Base-by-base conservation (phyloP, 768 basidiomycete species). In the Leucosporidium creatinivorum region DNA sequence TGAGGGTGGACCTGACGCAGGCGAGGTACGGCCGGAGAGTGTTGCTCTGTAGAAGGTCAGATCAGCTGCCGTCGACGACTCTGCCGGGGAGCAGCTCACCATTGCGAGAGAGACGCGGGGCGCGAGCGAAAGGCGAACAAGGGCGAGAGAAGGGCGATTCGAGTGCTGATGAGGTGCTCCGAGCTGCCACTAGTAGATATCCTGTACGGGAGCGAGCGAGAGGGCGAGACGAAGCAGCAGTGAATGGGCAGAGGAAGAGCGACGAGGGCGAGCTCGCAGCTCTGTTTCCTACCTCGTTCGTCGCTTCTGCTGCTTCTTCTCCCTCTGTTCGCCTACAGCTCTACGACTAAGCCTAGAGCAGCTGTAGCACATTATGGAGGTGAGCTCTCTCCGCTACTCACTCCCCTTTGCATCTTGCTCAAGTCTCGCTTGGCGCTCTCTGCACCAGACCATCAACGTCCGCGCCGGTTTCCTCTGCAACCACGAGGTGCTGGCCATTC, bases 11-110 rank as follows among this genome's bases (percentile, higher is more conserved):
- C 72, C 96, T 84, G 64, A 99, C 96, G 25, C 93, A 93, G 28
- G 91, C 89, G 62, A 99, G 87, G 80, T 99, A 98, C 4, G 94
- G 93, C 76, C 94, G 84, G 56, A 98, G 83, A 9, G 90, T 89
- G 82, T 97, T 96, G 1, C 94, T 94, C 94, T 98, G 74, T 21
- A 23, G 23, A 48, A 15, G 25, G 9, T 3, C 25, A 5, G n/a
- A 54, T 64, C 31, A 62, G 19, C 19, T 21, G 59, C 39, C 7
- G 55, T 19, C 6, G 26, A 55, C 23, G 25, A n/a, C 2, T 28
- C 23, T 25, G 39, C 33, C 21, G n/a, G 25, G 19, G 33, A 23
- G 48, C 39, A 23, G 21, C 48, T 49, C n/a, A 62, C 61, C 50
- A 62, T 44, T 2, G 23, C 18, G 61, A 17, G 50, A n/a, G 49